Conservation (phyloP, 1,139 yeast genomes). For the Saccharomyces hybrid region DNA sequence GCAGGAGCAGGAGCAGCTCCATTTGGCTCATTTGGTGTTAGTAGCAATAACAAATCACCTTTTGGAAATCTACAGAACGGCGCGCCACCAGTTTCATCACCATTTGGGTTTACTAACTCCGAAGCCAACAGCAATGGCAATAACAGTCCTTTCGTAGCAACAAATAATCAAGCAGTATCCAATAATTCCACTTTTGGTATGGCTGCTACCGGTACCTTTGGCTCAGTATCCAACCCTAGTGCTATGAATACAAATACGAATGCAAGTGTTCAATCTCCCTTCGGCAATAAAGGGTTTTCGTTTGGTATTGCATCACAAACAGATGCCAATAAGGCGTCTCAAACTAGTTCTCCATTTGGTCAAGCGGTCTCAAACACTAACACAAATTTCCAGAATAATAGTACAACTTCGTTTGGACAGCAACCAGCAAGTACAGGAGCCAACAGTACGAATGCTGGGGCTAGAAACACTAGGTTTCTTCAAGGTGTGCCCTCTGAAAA, state of each 20-base stretch:
- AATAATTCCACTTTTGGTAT: constrained; percentile 13
- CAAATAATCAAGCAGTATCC: not conserved
- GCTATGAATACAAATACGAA: not conserved
- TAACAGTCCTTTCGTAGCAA: not conserved
- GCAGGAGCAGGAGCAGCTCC: constrained; percentile 2
- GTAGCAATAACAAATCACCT: constrained; percentile 2
- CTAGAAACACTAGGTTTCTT: constrained; percentile 10
- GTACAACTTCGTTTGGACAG: not conserved
- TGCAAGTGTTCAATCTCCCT: not conserved
- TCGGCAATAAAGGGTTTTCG: not conserved
- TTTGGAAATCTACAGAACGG: constrained; percentile 5
- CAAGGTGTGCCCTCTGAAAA: constrained; percentile 35
- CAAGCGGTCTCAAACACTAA: not conserved
- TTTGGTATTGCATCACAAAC: constrained; percentile 2
- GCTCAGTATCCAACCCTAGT: not conserved
- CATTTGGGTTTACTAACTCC: constrained; percentile 3
- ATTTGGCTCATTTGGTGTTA: constrained; percentile 3
- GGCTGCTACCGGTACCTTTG: not conserved
- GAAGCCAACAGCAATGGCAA: not conserved
- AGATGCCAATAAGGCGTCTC: constrained; percentile 1
- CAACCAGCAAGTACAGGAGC: not conserved
- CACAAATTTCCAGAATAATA: not conserved
- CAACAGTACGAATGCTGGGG: not conserved
- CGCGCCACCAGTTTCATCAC: constrained; percentile 2
- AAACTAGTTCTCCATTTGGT: constrained; percentile 10